phyloP scores from a whole-genome alignment of 2,329 filamentous ascomycete species.

The Cladosporium sp. region DNA sequence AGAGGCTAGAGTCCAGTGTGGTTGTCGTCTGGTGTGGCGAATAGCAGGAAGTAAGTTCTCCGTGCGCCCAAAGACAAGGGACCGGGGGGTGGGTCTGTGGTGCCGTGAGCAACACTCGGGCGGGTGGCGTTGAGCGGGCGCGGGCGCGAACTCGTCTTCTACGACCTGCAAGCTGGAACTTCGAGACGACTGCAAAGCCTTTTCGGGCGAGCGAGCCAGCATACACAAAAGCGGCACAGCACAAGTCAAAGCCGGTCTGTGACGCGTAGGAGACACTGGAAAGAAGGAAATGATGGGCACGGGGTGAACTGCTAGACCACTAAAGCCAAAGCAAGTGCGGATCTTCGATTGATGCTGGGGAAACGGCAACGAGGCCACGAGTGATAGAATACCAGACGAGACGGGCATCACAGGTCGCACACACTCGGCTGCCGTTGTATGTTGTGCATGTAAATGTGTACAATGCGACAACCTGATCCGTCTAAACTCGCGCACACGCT shows the following conservation, averaged over 20 bases:
- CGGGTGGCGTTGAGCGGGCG: constrained; percentile 2
- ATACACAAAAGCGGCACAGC: neutral
- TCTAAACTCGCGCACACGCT: neutral
- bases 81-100: constrained; percentile 14
- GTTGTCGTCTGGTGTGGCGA: neutral
- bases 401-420: neutral
- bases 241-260: neutral
- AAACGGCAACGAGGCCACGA: neutral
- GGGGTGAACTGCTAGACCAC: neutral
- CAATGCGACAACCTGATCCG: neutral
- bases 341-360: neutral
- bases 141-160: neutral
- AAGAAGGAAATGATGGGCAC: neutral
- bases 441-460: neutral
- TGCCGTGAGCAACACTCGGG: neutral
- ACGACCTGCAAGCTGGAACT: too few species aligned
- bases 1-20: neutral
- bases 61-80: constrained; percentile 13
- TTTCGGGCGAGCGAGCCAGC: neutral
- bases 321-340: neutral
- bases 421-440: neutral
- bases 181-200: neutral
- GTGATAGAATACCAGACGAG: neutral
- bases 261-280: neutral
- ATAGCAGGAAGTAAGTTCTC: neutral